A percentile compares a stretch with the other conserved stretches of the same genome.
Conservation (phyloP, 495 filamentous ascomycete species). For the Penicillium waksmanii region DNA sequence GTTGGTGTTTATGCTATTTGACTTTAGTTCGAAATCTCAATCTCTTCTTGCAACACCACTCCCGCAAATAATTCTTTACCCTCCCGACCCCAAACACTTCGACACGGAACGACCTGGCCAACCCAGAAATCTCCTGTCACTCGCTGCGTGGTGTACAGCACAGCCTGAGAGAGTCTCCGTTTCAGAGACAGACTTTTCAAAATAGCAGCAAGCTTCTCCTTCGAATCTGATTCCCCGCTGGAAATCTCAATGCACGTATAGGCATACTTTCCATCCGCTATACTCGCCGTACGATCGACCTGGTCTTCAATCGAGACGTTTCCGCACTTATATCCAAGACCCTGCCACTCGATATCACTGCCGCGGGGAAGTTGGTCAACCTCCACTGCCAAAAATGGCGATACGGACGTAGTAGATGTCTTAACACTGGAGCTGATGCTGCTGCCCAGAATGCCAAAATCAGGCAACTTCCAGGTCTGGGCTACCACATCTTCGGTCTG, state of each 20-base stretch:
- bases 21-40: background rate
- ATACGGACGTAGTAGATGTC: constrained; percentile 29
- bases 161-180: constrained; percentile 28
- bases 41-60: constrained; percentile 39
- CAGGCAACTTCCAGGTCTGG: constrained; percentile 29
- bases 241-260: constrained; percentile 41
- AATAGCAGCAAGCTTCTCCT: constrained; percentile 27
- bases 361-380: constrained; percentile 71
- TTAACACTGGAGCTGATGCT: constrained; percentile 8
- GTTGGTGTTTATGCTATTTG: background rate
- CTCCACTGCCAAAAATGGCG: constrained; percentile 73
- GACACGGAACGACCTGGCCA: constrained; percentile 52
- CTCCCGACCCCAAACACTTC: constrained; percentile 47
- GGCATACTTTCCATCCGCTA: constrained; percentile 23
- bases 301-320: constrained; percentile 23
- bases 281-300: constrained; percentile 29
- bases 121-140: constrained; percentile 29
- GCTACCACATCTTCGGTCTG: constrained; percentile 27
- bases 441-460: constrained; percentile 32
- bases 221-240: constrained; percentile 15
- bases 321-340: constrained; percentile 43
- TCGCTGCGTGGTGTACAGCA: constrained; percentile 41
- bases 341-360: constrained; percentile 76
- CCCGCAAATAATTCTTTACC: constrained; percentile 43
- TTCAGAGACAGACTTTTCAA: constrained; percentile 20